Evolutionary conservation across 2,329 filamentous ascomycete genomes (phyloP), one percentile per base, ranked within the genome.

Genomic region (Fusarium begoniae): DNA sequence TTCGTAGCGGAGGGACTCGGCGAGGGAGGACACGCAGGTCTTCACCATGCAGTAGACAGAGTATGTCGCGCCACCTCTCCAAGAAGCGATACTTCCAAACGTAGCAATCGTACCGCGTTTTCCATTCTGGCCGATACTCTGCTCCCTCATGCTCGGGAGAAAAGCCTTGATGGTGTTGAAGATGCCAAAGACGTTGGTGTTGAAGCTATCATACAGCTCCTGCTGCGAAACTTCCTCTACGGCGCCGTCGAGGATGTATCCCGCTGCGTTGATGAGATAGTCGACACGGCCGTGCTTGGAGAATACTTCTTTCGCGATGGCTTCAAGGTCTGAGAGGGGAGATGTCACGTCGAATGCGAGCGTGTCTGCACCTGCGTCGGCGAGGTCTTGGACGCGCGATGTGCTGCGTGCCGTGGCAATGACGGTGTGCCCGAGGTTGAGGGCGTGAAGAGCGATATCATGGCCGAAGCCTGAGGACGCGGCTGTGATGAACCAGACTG

Each of bases 111-210:
- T 79, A 0, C 70, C 76, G 12, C 81, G 74, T 4, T 43, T 61
- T 1, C 74, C 79, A 37, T 74, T 66, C 7, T 78, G 80, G 0
- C 76, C 79, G 8, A 77, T 4, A 2, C 68, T 43, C 60, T 83
- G 82, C 17, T 77, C 79, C 18, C 88, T 84, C 64, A 90, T 81
- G 8, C 85, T 81, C 0, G 86, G 86, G 0, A 88, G 73, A 9
- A 88, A 84, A 0, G 87, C 85, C 11, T 85, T 84, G 35, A 84
- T 82, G 2, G 88, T 83, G 63, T 86, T 87, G 58, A 88, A 77
- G 13, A 82, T 78, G 6, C 87, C 88, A 69, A 89, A 87, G 37
- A 90, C 85, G 63, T 90, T 90, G 38, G 87, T 87, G 75, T 86
- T 83, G 77, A 88, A 88, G 17, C 78, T 72, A 6, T 80, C 77